These are phyloP conservation scores for Sarocladium kiliense DNA, from an alignment of 2,329 filamentous ascomycete species.

Conservation along the genomic window DNA sequence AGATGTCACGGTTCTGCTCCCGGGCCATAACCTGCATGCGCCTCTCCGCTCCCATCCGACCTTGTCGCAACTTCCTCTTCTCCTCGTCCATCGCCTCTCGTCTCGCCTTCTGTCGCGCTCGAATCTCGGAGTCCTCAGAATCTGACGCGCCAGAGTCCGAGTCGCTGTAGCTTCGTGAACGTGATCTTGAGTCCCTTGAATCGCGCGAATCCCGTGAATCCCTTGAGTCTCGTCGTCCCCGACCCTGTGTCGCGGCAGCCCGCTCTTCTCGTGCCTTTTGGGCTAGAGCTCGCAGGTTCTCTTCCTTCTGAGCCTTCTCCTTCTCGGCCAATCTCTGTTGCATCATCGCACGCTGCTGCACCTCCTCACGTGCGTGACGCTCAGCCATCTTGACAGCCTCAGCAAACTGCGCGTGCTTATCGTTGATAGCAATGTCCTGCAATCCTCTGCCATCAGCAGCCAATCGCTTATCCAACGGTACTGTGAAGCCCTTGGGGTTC, in stretches of 20 bases:
- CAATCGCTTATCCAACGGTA: constrained; percentile 89
- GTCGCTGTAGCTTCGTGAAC: constrained; percentile 45
- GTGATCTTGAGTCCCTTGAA: constrained; percentile 33
- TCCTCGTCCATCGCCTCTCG: constrained; percentile 75
- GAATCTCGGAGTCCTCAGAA: constrained; percentile 64
- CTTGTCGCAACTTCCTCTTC: constrained; percentile 86
- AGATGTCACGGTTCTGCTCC: constrained; percentile 94
- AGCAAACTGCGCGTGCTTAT: constrained; percentile 95
- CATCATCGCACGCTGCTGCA: constrained; percentile 87
- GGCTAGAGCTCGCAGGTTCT: constrained; percentile 79
- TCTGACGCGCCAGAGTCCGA: constrained; percentile 43
- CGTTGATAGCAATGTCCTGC: constrained; percentile 93
- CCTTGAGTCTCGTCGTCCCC: constrained; percentile 32
- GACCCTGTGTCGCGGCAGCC: constrained; percentile 37
- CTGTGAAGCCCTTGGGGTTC: constrained; percentile 97
- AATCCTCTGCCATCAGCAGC: constrained; percentile 88
- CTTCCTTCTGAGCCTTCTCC: constrained; percentile 91
- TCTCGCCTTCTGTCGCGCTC: constrained; percentile 72
- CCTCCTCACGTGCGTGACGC: constrained; percentile 89
- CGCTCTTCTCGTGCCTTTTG: constrained; percentile 88
- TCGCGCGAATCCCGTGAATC: constrained; percentile 31
- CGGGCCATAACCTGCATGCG: constrained; percentile 88
- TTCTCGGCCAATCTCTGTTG: constrained; percentile 95
- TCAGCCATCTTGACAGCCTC: constrained; percentile 94
- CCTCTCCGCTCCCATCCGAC: constrained; percentile 90